phyloP scores from a whole-genome alignment of 768 basidiomycete species.

The Lanmaoa rubissima region DNA sequence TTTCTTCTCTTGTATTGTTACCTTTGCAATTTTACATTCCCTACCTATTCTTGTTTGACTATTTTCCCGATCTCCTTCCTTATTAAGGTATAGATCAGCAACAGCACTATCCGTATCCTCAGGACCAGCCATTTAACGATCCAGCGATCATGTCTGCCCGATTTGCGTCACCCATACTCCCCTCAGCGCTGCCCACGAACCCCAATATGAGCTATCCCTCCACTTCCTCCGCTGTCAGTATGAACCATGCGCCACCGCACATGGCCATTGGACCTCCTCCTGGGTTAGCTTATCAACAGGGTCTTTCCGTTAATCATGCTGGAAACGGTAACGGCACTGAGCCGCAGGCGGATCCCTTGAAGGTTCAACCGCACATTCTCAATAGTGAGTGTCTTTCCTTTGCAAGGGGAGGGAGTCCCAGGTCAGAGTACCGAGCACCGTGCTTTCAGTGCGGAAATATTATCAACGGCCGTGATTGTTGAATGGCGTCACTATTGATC shows the following conservation, averaged over 20 bases:
- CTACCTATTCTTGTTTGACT: conserved; percentile 6
- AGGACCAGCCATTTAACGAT: conserved; percentile 58
- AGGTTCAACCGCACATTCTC: conserved; percentile 21
- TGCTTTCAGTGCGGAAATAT: conserved; percentile 88
- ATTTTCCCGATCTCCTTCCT: conserved; percentile 16
- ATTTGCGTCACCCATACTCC: conserved; percentile 44
- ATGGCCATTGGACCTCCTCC: conserved; percentile 63
- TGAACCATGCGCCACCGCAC: conserved; percentile 13
- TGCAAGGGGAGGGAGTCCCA: conserved; percentile 71
- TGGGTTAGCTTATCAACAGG: conserved; percentile 51
- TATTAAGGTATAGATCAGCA: conserved; percentile 36
- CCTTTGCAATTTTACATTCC: conserved; percentile 22
- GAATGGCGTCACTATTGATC: conserved; percentile 31
- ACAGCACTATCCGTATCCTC: conserved; percentile 33
- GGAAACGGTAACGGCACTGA: conserved; percentile 19
- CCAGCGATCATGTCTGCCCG: conserved; percentile 81
- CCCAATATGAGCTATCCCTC: conserved; percentile 12
- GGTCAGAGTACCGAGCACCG: conserved; percentile 86
- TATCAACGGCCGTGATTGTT: conserved; percentile 63
- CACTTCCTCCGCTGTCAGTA: conserved; percentile 12
- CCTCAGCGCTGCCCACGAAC: conserved; percentile 14
- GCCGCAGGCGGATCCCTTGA: conserved; percentile 28
- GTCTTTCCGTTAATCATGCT: conserved; percentile 25
- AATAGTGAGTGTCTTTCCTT: conserved; percentile 67
- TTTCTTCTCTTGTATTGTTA: conserved; percentile 28